These are phyloP conservation scores for Vigna unguiculata DNA, from an alignment of 306 rosid genomes.

Conservation along the genomic window DNA sequence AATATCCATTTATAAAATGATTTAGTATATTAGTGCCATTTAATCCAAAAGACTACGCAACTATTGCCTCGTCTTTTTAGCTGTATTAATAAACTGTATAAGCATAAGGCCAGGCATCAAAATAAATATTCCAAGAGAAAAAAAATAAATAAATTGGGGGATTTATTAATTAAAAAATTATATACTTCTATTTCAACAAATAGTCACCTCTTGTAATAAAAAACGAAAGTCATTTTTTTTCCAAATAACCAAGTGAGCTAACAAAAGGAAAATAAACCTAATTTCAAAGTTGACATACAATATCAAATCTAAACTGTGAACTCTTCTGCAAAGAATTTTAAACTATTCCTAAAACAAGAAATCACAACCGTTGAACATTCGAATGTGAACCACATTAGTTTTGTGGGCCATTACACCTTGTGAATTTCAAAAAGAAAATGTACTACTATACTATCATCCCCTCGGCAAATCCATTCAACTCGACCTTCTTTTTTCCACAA, in stretches of 20 bases:
- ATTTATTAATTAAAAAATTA: no score
- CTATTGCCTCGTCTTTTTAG: no score
- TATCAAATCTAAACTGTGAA: neutral
- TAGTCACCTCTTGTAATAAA: no score
- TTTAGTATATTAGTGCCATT: no score
- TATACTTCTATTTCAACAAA: no score
- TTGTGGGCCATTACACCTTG: constrained; percentile 11
- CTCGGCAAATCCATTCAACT: constrained; percentile 13
- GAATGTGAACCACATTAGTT: neutral
- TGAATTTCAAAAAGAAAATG: neutral
- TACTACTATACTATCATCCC: neutral
- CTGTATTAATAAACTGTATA: no score
- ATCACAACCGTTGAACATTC: neutral
- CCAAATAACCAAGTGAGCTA: neutral
- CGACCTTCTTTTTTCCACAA: neutral
- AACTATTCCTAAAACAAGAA: neutral
- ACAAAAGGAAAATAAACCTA: neutral
- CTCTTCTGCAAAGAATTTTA: neutral
- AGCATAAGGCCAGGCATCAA: no score
- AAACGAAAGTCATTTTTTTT: no score
- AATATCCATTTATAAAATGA: no score
- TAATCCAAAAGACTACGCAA: no score
- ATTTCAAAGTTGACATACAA: neutral
- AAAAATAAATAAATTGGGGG: no score
- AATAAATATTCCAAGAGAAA: no score